These are phyloP conservation scores for Arthrinium phaeospermum DNA, from an alignment of 2,329 filamentous ascomycete species.

Conservation along the genomic window DNA sequence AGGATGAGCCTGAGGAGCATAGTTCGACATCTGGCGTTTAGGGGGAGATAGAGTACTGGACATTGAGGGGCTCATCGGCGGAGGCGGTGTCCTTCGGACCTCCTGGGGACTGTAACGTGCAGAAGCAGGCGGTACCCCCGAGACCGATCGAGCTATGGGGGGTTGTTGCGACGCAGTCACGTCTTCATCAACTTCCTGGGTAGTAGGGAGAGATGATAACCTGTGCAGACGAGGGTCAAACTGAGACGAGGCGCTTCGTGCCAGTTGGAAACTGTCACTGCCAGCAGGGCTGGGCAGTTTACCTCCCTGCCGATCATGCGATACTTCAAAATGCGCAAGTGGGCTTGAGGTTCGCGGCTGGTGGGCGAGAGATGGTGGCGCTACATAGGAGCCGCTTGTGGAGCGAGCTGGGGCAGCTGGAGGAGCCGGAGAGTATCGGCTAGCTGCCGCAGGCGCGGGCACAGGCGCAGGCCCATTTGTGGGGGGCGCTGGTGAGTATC, in stretches of 20 bases:
- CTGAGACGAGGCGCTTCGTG: slow-evolving; percentile 57
- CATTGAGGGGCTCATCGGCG: slow-evolving; percentile 45
- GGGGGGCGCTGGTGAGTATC: slow-evolving; percentile 69
- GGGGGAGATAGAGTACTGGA: slow-evolving; percentile 58
- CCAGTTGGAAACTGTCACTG: slow-evolving; percentile 48
- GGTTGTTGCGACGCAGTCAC: slow-evolving; percentile 42
- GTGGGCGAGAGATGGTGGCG: slow-evolving; percentile 59
- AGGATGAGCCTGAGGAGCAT: slow-evolving; percentile 50
- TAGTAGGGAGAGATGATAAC: slow-evolving; percentile 64
- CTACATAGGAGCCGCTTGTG: slow-evolving; percentile 46
- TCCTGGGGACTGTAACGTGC: slow-evolving; percentile 46
- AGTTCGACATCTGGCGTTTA: slow-evolving; percentile 58
- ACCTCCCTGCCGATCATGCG: slow-evolving; percentile 45
- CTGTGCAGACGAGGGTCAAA: slow-evolving; percentile 61
- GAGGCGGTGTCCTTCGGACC: slow-evolving; percentile 56
- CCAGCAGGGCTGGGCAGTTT: slow-evolving; percentile 38
- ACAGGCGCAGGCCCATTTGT: slow-evolving; percentile 44
- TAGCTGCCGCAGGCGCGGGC: slow-evolving; percentile 44
- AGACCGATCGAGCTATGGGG: slow-evolving; percentile 29
- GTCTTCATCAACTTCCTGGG: slow-evolving; percentile 67
- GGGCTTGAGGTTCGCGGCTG: slow-evolving; percentile 70
- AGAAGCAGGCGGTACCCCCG: slow-evolving; percentile 21
- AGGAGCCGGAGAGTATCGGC: slow-evolving; percentile 62
- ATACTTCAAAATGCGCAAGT: slow-evolving; percentile 66
- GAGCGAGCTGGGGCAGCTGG: slow-evolving; percentile 51